Percentiles rank a stretch among this genome's conserved stretches.
phyloP scores from a whole-genome alignment of 371 early-diverging fungal species.

The Apophysomyces elegans region DNA sequence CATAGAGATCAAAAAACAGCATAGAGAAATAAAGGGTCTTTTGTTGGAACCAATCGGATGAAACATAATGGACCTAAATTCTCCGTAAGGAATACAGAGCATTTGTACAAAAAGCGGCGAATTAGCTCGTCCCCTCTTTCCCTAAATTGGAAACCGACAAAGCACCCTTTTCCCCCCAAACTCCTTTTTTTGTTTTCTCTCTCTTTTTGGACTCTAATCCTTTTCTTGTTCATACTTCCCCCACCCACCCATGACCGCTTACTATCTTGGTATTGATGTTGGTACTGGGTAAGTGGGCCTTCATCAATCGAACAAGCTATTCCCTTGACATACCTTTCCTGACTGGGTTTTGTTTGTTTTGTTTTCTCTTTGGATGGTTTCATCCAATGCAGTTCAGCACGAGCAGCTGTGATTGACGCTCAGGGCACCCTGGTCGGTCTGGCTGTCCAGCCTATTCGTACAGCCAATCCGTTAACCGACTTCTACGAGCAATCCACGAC shows the following conservation, averaged over 20 bases:
- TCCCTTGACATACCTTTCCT: too few relatives aligned
- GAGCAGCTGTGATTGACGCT: conserved; percentile 63
- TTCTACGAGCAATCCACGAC: conserved; percentile 71
- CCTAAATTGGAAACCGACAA: too few relatives aligned
- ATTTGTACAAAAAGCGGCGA: background rate
- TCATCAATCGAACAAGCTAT: too few relatives aligned
- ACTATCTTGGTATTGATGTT: conserved; percentile 74
- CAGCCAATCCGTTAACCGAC: conserved; percentile 55
- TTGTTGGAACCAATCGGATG: conserved; percentile 10
- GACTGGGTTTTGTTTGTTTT: too few relatives aligned
- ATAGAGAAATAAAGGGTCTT: too few relatives aligned
- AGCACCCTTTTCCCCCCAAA: background rate
- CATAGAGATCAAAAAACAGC: too few relatives aligned
- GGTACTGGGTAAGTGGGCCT: conserved; percentile 60
- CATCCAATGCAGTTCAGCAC: conserved; percentile 45
- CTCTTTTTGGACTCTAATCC: too few relatives aligned
- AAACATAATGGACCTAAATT: background rate
- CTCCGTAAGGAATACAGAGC: background rate
- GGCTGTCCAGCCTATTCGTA: conserved; percentile 51
- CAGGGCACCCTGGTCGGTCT: conserved; percentile 54
- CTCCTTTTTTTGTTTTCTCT: background rate
- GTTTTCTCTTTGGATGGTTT: too few relatives aligned
- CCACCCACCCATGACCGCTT: background rate
- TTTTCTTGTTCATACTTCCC: too few relatives aligned
- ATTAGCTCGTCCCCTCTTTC: background rate